phyloP scores from a whole-genome alignment of 2,329 filamentous ascomycete genomes.

The Colletotrichum sp. region DNA sequence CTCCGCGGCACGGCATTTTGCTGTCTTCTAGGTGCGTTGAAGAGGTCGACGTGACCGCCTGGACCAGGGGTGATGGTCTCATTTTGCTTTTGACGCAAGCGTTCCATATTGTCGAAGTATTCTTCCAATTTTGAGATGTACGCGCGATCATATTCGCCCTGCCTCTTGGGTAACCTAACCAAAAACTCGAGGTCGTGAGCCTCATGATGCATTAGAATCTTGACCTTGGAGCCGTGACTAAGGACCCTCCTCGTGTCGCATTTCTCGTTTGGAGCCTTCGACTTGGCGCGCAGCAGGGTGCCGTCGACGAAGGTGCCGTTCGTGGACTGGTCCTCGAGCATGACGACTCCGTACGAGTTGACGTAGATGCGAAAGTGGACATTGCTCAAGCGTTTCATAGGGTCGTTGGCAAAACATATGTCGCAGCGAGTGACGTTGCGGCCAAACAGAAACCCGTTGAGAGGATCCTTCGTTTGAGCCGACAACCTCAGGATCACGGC shows the following conservation, averaged over 20 bases:
- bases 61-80: slow-evolving; percentile 53
- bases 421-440: slow-evolving; percentile 77
- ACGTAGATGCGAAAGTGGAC: slow-evolving; percentile 95
- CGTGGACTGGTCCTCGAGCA: slow-evolving; percentile 94
- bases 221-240: slow-evolving; percentile 74
- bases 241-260: slow-evolving; percentile 64
- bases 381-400: slow-evolving; percentile 81
- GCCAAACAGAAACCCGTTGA: slow-evolving; percentile 84
- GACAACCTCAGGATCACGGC: slow-evolving; percentile 86
- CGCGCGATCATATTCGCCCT: slow-evolving; percentile 66
- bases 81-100: slow-evolving; percentile 35
- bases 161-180: slow-evolving; percentile 81
- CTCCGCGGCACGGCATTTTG: slow-evolving; percentile 13
- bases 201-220: slow-evolving; percentile 63
- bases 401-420: slow-evolving; percentile 69
- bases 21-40: slow-evolving; percentile 22
- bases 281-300: slow-evolving; percentile 59
- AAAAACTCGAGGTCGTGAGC: slow-evolving; percentile 75
- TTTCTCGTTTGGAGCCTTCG: slow-evolving; percentile 38
- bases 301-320: slow-evolving; percentile 92
- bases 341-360: slow-evolving; percentile 83
- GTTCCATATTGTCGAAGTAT: slow-evolving; percentile 59
- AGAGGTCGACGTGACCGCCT: slow-evolving; percentile 48
- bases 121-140: slow-evolving; percentile 73
- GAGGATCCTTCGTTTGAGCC: slow-evolving; percentile 69